Evolutionary conservation across 768 basidiomycete species (phyloP), one percentile per base, ranked within the genome.

Genomic region (Dacryopinax primogenitus): DNA sequence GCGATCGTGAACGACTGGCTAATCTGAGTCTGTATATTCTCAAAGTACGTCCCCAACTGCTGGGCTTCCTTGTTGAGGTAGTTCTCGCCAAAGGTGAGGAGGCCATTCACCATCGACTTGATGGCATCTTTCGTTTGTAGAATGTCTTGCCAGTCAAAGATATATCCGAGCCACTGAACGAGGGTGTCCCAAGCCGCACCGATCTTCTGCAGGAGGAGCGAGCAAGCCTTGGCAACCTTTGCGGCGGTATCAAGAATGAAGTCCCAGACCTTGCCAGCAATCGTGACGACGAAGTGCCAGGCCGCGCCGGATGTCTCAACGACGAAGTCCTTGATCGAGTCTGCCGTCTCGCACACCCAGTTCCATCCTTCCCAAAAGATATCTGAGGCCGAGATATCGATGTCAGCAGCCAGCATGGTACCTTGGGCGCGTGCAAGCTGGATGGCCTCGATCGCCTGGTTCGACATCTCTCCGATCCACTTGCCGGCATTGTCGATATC

Each of bases 81-180:
- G 39, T 39, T 58, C 39, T 26, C 18, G 2, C 64, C 44, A 34
- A 45, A 65, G 1, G 39, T 45, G 28, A 65, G 33, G 3, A 21
- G 26, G n/a, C 26, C 39, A 36, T 51, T 65, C 28, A 65, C 64
- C 26, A 65, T 65, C 23, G 16, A 16, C 64, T 45, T 47, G 64
- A 51, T 65, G 30, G 26, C 7, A 3, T 65, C 13, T 9, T 45
- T 34, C 1, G 64, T 65, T 2, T 28, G n/a, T 28, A 44, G 26
- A 45, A 51, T 58, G 32, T 65, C 64, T 6, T 65, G 33, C 64
- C 64, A 65, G 18, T 65, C 47, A 16, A 65, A 65, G 64, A 51
- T n/a, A 32, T 32, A 65, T 33, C 45, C 45, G 44, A 65, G 33
- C 11, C 21, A 58, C 30, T 65, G 39, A 28, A 41, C 37, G 11